Base-by-base conservation (phyloP, 2,329 filamentous ascomycete species). In the Pseudopithomyces chartarum region DNA sequence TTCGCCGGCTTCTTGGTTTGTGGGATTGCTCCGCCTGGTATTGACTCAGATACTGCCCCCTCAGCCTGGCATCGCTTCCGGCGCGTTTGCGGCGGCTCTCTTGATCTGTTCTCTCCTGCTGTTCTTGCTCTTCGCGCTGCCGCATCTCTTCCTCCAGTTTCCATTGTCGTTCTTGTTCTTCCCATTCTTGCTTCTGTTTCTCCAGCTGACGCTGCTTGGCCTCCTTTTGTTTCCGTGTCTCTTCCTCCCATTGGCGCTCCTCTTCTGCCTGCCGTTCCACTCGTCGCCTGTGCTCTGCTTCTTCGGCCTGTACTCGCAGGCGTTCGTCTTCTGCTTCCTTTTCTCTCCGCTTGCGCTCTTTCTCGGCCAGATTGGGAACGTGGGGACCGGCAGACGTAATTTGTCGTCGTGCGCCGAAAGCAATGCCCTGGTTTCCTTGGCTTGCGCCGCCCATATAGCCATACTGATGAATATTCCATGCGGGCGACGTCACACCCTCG, bases 381-480 rank as follows among this genome's bases (percentile, higher is more conserved):
- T 85, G 76, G 5, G 95, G 95, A 32, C 86, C 83, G 13, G 91
- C 86, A 66, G 84, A 92, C 8, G 93, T 98, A 72, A 99, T 98
- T 78, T 99, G 95, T 58, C 95, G 87, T 66, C 93, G 86, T 17
- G 89, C 91, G 54, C 95, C 95, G 76, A 98, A 98, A 11, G 91
- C 87, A 65, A 99, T 92, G 17, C 95, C 95, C 59, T 97, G 87
- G 67, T 96, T 98, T 2, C 92, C 94, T 75, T 99, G 95, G 69
- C 91, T 97, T 23, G 95, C 95, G 47, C 95, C 95, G 56, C 95
- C 95, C 90, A 98, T 95, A 77, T 97, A 99, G 7, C 95, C 76
- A 73, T 99, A 99, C 73, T 99, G 95, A 55, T 93, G 90, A 66
- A 98, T 98, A 73, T 98, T 99, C 95, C 95, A 99, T 1, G 95